Evolutionary conservation across 345 rosid species (phyloP), one percentile per base, ranked within the genome.

Genomic region (Crucihimalaya himalaica): DNA sequence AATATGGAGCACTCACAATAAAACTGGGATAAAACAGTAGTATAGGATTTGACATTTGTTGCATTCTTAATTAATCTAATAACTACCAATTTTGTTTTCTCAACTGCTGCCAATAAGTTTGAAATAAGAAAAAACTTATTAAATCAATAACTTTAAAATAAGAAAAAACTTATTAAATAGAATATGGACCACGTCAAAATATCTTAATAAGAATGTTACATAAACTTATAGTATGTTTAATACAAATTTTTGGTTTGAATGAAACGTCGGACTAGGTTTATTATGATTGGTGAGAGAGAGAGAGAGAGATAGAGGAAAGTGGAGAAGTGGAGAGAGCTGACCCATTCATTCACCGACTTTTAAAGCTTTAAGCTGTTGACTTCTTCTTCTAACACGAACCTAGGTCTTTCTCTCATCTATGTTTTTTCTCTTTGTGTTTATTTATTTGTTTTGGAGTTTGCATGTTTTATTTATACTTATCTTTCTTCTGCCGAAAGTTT

Each of bases 301-400:
- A 14, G 73, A 54, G 56, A 54, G n/a, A n/a, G n/a, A n/a, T n/a
- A n/a, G n/a, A n/a, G n/a, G n/a, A n/a, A n/a, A n/a, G n/a, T n/a
- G n/a, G n/a, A n/a, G n/a, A 43, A 53, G 62, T 67, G 62, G 63
- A 68, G 63, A 68, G 25, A 70, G 66, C 37, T 70, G 66, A 25
- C 57, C 66, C 74, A 70, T 46, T 70, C 37, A 0, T 32, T 46
- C 58, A 70, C 74, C 74, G 74, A 70, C 74, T 70, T 70, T 35
- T 70, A 46, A 59, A 23, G 66, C 74, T 7, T 58, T 70, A 70
- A 58, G 47, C 74, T 58, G 35, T 58, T 70, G 73, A 57, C 25
- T 23, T 23, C 73, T 69, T 57, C 12, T 69, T 31, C 58, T 15
- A 61, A 43, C 55, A 43, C 18, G 54, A 46, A 23, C 25, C 25